Percentiles rank a stretch among this genome's conserved stretches.
Conservation (phyloP, 1,284 basidiomycete species). For the Rhodotorula sp. region DNA sequence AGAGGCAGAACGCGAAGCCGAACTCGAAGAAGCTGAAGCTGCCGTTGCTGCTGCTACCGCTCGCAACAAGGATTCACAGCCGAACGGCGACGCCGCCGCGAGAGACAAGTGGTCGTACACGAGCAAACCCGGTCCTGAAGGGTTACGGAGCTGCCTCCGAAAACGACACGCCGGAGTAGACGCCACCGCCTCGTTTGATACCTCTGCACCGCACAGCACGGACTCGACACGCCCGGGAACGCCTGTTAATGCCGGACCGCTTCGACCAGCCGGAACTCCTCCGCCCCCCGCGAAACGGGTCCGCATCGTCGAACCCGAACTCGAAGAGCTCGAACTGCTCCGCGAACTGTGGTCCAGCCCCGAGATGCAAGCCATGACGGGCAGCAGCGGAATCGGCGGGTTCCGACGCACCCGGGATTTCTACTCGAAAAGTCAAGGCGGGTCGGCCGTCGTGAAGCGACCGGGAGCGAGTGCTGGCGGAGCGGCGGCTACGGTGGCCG, state of each 20-base stretch:
- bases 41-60: neutral
- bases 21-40: neutral
- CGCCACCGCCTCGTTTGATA: neutral
- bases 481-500: neutral
- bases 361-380: constrained; percentile 16
- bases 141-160: constrained; percentile 16
- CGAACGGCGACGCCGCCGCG: neutral
- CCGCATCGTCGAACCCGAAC: constrained; percentile 22
- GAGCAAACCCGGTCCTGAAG: constrained; percentile 3
- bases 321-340: constrained; percentile 17
- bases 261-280: neutral
- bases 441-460: constrained; percentile 8
- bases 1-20: neutral
- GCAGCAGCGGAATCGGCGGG: constrained; percentile 27
- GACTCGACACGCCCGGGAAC: no score
- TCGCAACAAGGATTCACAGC: neutral
- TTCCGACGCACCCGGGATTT: constrained; percentile 27
- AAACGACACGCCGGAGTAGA: neutral
- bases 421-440: constrained; percentile 24
- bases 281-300: constrained; percentile 9
- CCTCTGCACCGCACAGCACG: no score
- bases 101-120: neutral
- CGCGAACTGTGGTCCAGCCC: constrained; percentile 18
- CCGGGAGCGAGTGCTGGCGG: neutral
- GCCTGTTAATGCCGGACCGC: no score